These are phyloP conservation scores for Naganishia friedmannii DNA, from an alignment of 768 basidiomycete genomes.

Conservation along the genomic window DNA sequence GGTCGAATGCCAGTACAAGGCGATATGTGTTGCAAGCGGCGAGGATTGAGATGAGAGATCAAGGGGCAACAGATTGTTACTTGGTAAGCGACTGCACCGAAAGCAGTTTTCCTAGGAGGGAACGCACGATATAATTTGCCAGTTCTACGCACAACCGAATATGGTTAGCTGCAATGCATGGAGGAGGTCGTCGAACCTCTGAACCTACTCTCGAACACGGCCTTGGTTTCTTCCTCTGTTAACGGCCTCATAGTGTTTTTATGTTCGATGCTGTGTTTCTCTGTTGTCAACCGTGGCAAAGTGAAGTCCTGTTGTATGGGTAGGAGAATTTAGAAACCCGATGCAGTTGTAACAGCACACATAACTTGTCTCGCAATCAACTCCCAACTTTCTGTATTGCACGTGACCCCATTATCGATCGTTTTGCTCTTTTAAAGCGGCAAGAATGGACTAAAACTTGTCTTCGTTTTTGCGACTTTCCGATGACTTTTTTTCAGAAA, in stretches of 20 bases:
- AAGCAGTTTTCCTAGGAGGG: background rate
- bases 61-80: background rate
- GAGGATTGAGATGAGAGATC: background rate
- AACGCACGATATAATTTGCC: conserved; percentile 87
- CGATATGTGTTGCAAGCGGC: background rate
- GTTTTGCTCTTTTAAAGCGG: background rate
- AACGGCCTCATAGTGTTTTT: conserved; percentile 76
- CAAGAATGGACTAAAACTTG: too few species aligned
- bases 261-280: conserved; percentile 27
- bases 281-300: background rate
- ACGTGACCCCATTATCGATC: background rate
- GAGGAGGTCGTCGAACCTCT: background rate
- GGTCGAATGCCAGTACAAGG: too few species aligned
- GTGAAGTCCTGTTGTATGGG: too few species aligned
- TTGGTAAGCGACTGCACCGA: background rate
- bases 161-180: background rate
- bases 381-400: conserved; percentile 3
- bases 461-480: too few species aligned
- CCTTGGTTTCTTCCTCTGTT: conserved; percentile 94
- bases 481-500: too few species aligned
- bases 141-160: conserved; percentile 57
- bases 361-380: background rate
- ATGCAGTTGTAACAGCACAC: background rate
- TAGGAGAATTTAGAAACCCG: too few species aligned
- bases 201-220: conserved; percentile 72